These are phyloP conservation scores for Sisymbrium altissimum DNA, from an alignment of 345 rosid species.

Conservation along the genomic window DNA sequence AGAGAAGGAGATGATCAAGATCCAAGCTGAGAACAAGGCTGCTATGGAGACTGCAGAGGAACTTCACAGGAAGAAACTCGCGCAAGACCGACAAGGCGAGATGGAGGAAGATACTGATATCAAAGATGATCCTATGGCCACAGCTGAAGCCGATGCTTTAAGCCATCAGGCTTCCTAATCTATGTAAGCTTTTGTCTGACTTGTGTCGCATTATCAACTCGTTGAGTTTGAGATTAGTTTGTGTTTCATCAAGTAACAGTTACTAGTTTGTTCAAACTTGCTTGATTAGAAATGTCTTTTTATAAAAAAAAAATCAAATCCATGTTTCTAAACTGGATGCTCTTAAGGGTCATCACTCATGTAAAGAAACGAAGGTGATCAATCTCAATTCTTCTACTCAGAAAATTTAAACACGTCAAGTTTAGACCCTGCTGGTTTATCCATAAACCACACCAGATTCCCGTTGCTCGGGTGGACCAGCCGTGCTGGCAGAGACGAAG, in stretches of 20 bases:
- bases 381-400: slow-evolving; percentile 34
- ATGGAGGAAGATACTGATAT: slow-evolving; percentile 67
- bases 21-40: slow-evolving; percentile 81
- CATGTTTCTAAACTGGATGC: slow-evolving; percentile 13
- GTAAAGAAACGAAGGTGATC: not conserved
- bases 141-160: slow-evolving; percentile 65
- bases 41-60: slow-evolving; percentile 91
- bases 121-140: slow-evolving; percentile 81
- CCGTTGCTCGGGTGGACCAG: slow-evolving; percentile 64
- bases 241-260: not conserved
- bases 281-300: not conserved
- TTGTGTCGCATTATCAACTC: slow-evolving; percentile 1
- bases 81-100: slow-evolving; percentile 83
- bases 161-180: slow-evolving; percentile 22
- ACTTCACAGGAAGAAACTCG: slow-evolving; percentile 80
- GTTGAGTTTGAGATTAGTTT: slow-evolving; percentile 10
- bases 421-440: slow-evolving; percentile 71
- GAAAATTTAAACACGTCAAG: slow-evolving; percentile 44
- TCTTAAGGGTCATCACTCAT: slow-evolving; percentile 10
- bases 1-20: slow-evolving; percentile 75
- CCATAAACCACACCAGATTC: slow-evolving; percentile 82
- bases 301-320: not conserved
- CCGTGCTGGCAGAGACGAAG: slow-evolving; percentile 51
- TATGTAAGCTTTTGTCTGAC: slow-evolving; percentile 29
- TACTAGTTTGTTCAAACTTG: slow-evolving; percentile 8